Base-by-base conservation (phyloP, 805 yeast genomes). In the Suhomyces xylopsoci region DNA sequence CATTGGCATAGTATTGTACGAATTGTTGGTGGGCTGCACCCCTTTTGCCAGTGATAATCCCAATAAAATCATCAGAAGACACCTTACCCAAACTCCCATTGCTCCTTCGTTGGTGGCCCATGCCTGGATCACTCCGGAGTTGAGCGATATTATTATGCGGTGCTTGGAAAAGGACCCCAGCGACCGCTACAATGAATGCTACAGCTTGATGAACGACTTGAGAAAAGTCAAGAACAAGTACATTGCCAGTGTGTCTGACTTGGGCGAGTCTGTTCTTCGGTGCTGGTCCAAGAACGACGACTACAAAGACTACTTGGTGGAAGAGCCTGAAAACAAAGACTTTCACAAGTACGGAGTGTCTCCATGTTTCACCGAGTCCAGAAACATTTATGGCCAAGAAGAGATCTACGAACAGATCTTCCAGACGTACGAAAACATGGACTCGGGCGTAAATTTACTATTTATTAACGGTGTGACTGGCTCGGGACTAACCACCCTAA, bases 1-100 rank as follows among this genome's bases (percentile, higher is more conserved):
- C 26, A 49, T 79, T 8, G 84, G 84, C 36, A 69, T 80, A n/a
- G 73, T 80, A 7, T 52, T 81, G 17, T 80, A 81, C 55, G 81
- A 80, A 50, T 52, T 78, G n/a, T 51, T 80, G 10, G 69, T 77
- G 14, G 81, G 82, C 1, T 62, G 66, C 12, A 58, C 76, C 2
- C 83, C 82, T 0, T 78, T 80, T 57, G 66, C 66, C 30, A 66
- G 76, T 1, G 66, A 70, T 9, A 78, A 72, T 54, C 70, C 77
- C 1, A 57, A 69, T 3, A 70, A 71, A 28, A 54, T 79, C 17
- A 68, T 73, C 3, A 60, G 71, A 48, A 69, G 73, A 70, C 79
- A 76, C 55, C 63, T 77, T 6, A 58, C 67, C 14, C 72, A 76
- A 26, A 64, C 64, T 4, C 81, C 82, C 0, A 58, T 69, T n/a